Evolutionary conservation across 1,139 yeast genomes (phyloP).

Genomic region (Saccharomyces hybrid): DNA sequence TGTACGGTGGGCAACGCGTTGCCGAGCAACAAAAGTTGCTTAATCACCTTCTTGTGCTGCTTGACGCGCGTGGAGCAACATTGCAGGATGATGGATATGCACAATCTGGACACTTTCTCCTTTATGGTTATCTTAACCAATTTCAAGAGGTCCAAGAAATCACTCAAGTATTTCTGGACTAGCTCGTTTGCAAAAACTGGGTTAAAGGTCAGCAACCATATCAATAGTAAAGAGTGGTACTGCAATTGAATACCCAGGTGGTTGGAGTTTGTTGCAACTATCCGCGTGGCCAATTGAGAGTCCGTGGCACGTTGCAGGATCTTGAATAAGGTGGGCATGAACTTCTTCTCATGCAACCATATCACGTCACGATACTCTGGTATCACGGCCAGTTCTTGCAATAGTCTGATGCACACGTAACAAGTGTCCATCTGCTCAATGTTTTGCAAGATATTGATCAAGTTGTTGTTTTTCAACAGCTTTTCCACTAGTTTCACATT

Average conservation of each 20-base stretch:
- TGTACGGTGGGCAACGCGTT: conserved; percentile 66
- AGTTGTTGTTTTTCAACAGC: conserved; percentile 15
- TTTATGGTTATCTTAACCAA: conserved; percentile 76
- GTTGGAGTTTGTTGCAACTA: conserved; percentile 40
- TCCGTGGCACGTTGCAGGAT: conserved; percentile 31
- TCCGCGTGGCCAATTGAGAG: conserved; percentile 14
- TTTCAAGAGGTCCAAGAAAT: conserved; percentile 48
- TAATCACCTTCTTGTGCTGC: conserved; percentile 36
- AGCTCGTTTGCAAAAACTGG: conserved; percentile 46
- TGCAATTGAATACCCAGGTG: conserved; percentile 66
- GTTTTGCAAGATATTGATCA: conserved; percentile 19
- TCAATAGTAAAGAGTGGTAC: conserved; percentile 65
- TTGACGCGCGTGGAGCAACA: conserved; percentile 37
- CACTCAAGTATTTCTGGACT: conserved; percentile 37
- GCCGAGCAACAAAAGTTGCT: conserved; percentile 67
- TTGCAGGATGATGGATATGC: conserved; percentile 67
- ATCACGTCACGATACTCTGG: conserved; percentile 53
- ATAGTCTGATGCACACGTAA: conserved; percentile 27
- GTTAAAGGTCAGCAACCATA: conserved; percentile 83
- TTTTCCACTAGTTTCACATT: conserved; percentile 17
- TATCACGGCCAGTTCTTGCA: conserved; percentile 38
- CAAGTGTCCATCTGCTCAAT: conserved; percentile 26
- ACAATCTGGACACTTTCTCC: conserved; percentile 80
- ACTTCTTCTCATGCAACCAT: conserved; percentile 46
- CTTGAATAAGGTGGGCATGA: conserved; percentile 49